Base-by-base conservation (phyloP, 345 rosid genomes). In the Cochlearia excelsa region DNA sequence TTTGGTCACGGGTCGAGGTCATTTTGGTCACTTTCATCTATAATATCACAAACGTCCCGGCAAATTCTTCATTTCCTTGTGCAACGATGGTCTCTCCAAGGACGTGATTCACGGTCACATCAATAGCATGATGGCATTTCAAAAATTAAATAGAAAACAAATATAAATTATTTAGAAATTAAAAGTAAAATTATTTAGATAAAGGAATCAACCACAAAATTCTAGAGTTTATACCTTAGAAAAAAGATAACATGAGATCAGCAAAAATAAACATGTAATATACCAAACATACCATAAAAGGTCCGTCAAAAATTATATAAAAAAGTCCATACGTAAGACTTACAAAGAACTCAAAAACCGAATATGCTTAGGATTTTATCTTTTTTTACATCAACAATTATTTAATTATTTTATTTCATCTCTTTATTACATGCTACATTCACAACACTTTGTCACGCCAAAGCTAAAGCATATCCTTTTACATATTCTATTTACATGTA, bases 401-500 rank as follows among this genome's bases (percentile, higher is more conserved):
- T 39, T 30, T 46, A 54, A 28, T 9, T 26, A 26, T 5, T 61
- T 51, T 42, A 49, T 11, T 49, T 26, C 41, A 53, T n/a, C 28
- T 47, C 57, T 69, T 69, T 62, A 69, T 47, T 63, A 63, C 69
- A 63, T 70, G 54, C 69, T 64, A 69, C 63, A 69, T 57, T 62
- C 74, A 70, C 69, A 57, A 58, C 66, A 63, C 70, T 57, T 70
- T 55, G 70, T 70, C 75, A 70, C 75, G 75, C 75, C 61, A 63
- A 70, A 70, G 69, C 54, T 57, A 63, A 16, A 63, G 74, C 75
- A 70, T 70, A 70, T 70, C 65, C 75, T 58, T 10, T 51, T 39
- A 9, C 33, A 70, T 52, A 70, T 70, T 64, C 75, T 57, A 26
- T 64, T 37, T 37, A 4, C 26, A 48, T 48, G 49, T 7, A 56